These are phyloP conservation scores for Crithidia sp. DNA, from an alignment of 208 protist genomes.

Conservation along the genomic window DNA sequence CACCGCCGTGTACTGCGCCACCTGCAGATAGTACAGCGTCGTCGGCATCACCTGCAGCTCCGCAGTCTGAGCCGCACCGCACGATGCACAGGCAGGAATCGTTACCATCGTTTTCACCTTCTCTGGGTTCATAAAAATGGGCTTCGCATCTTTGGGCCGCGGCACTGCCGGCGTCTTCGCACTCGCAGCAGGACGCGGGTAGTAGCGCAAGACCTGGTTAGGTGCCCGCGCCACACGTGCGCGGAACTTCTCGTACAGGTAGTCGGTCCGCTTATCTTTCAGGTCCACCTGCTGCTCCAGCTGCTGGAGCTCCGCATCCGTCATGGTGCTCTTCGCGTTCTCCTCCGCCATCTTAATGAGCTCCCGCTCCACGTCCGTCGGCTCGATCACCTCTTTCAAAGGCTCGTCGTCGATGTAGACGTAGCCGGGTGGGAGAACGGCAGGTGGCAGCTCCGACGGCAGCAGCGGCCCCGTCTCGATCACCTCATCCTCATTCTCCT, in stretches of 20 bases:
- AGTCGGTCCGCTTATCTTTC: conserved; percentile 71
- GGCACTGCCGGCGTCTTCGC: not conserved
- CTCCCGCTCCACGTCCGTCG: conserved; percentile 67
- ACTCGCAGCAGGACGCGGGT: conserved; percentile 33
- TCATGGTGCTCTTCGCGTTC: conserved; percentile 41
- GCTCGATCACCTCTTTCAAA: conserved; percentile 50
- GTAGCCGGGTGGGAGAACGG: conserved; percentile 69
- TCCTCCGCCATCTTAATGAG: conserved; percentile 67
- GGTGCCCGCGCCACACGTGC: conserved; percentile 61
- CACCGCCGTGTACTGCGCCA: conserved; percentile 43
- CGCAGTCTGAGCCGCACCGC: conserved; percentile 65
- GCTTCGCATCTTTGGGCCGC: conserved; percentile 29
- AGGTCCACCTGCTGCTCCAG: conserved; percentile 71
- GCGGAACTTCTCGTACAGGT: conserved; percentile 85
- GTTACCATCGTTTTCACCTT: conserved; percentile 50
- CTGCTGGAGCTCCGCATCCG: conserved; percentile 65
- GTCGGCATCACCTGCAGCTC: conserved; percentile 89
- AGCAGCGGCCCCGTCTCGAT: conserved; percentile 44
- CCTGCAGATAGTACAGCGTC: conserved; percentile 72
- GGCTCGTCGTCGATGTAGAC: conserved; percentile 76
- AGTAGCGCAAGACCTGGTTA: conserved; percentile 81
- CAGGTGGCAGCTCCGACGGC: conserved; percentile 43
- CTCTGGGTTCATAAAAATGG: conserved; percentile 81
- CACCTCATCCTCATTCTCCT: conserved; percentile 49
- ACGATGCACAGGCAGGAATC: conserved; percentile 60